These are phyloP conservation scores for Suzukiozyma palmioleophila DNA, from an alignment of 1,139 yeast species.

Conservation along the genomic window DNA sequence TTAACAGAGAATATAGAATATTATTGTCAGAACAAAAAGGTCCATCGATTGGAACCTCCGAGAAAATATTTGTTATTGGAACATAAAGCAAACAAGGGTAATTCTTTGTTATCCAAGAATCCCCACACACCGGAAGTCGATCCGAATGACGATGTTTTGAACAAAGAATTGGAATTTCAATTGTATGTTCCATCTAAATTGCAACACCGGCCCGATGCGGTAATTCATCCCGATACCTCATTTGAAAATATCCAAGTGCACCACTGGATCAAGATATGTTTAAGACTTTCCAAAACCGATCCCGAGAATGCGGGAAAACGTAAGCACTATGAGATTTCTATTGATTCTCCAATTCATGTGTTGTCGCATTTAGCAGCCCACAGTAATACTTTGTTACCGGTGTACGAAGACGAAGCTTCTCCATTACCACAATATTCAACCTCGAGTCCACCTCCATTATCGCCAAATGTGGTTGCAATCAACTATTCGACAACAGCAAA, in stretches of 20 bases:
- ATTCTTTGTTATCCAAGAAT: slow-evolving; percentile 29
- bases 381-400: slow-evolving; percentile 65
- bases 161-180: slow-evolving; percentile 76
- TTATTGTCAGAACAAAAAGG: slow-evolving; percentile 78
- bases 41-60: slow-evolving; percentile 87
- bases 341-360: slow-evolving; percentile 86
- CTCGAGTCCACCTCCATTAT: slow-evolving; percentile 31
- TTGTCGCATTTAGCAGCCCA: slow-evolving; percentile 65
- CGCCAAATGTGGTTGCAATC: slow-evolving; percentile 53
- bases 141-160: slow-evolving; percentile 32
- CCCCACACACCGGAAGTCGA: slow-evolving; percentile 24
- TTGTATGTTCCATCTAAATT: slow-evolving; percentile 69
- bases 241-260: slow-evolving; percentile 74
- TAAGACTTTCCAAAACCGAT: slow-evolving; percentile 66
- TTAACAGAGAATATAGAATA: slow-evolving; percentile 88
- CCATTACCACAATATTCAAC: slow-evolving; percentile 23
- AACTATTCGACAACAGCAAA: slow-evolving; percentile 22
- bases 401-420: slow-evolving; percentile 35
- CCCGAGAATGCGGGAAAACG: slow-evolving; percentile 55
- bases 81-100: slow-evolving; percentile 61
- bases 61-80: slow-evolving; percentile 77
- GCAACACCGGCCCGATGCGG: slow-evolving; percentile 38
- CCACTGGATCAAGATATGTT: slow-evolving; percentile 89
- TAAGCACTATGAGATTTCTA: slow-evolving; percentile 86
- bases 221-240: slow-evolving; percentile 78